Conservation (phyloP, 352 stramenopile genomes). For the Phytophthora meadii region DNA sequence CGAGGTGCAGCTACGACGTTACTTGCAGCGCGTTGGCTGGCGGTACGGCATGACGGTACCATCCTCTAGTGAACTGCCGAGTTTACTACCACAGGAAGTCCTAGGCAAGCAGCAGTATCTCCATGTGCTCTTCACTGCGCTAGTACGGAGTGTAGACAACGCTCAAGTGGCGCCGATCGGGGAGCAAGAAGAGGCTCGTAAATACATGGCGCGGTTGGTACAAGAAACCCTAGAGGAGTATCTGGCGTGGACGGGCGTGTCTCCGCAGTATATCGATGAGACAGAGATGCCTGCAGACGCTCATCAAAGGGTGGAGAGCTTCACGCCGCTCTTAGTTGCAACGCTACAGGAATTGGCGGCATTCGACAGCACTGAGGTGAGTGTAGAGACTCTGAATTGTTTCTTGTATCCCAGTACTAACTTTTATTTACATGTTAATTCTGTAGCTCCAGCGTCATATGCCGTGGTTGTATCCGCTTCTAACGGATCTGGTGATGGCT, state of each 20-base stretch:
- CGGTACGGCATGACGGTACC: constrained; percentile 49
- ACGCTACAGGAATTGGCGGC: constrained; percentile 54
- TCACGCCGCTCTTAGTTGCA: constrained; percentile 60
- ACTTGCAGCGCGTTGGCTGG: constrained; percentile 62
- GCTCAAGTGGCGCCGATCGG: constrained; percentile 30
- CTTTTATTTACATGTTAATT: background rate
- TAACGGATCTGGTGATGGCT: constrained; percentile 79
- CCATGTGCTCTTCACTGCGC: constrained; percentile 59
- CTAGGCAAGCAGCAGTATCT: constrained; percentile 80
- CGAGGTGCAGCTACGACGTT: constrained; percentile 53
- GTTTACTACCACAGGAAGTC: constrained; percentile 78
- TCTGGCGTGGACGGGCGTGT: constrained; percentile 58
- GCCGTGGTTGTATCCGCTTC: constrained; percentile 80
- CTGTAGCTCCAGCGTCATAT: constrained; percentile 71
- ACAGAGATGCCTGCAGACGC: constrained; percentile 49
- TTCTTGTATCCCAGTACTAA: background rate
- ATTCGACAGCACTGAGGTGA: constrained; percentile 64
- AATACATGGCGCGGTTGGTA: constrained; percentile 71
- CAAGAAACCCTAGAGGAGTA: constrained; percentile 73
- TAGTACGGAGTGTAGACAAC: constrained; percentile 43
- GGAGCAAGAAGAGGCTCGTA: constrained; percentile 69
- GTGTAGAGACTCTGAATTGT: constrained; percentile 11
- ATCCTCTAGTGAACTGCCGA: constrained; percentile 56
- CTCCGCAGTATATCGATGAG: constrained; percentile 24
- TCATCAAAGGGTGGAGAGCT: constrained; percentile 60